Evolutionary conservation across 148 eudicot genomes (phyloP).

Genomic region (Rhododendron mucronatum): DNA sequence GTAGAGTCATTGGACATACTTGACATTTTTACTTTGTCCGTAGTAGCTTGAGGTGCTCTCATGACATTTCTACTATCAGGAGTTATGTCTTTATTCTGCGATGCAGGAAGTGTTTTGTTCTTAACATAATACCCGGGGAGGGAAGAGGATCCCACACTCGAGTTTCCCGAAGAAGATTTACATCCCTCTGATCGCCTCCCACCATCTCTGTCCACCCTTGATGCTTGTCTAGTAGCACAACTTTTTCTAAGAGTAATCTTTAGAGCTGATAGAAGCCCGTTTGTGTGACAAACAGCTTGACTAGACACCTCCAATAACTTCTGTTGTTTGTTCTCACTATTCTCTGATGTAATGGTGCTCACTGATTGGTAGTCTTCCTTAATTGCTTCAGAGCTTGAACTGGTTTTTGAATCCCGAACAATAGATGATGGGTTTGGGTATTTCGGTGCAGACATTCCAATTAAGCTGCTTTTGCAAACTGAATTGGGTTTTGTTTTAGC

Average conservation of each 20-base stretch:
- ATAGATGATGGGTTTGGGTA: slow-evolving; percentile 6
- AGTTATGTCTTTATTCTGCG: slow-evolving; percentile 19
- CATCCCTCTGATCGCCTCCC: slow-evolving; percentile 31
- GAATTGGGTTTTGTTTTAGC: slow-evolving; percentile 18
- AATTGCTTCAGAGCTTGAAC: slow-evolving; percentile 18
- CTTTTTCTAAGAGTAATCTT: slow-evolving; percentile 46
- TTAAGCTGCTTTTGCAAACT: slow-evolving; percentile 19
- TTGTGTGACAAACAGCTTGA: slow-evolving; percentile 21
- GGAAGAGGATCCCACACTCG: slow-evolving; percentile 56
- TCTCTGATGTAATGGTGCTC: slow-evolving; percentile 37
- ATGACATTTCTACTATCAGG: slow-evolving; percentile 25
- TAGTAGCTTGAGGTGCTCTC: slow-evolving; percentile 11
- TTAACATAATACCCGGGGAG: slow-evolving; percentile 20
- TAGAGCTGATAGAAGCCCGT: slow-evolving; percentile 36
- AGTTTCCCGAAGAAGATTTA: slow-evolving; percentile 53
- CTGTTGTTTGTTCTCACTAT: slow-evolving; percentile 18
- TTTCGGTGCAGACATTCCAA: slow-evolving; percentile 10
- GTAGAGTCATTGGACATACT: slow-evolving; percentile 15
- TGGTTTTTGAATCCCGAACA: slow-evolving; percentile 12
- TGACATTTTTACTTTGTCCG: slow-evolving; percentile 15
- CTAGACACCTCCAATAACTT: slow-evolving; percentile 31
- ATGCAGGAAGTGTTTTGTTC: slow-evolving; percentile 9
- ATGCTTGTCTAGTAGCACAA: slow-evolving; percentile 48
- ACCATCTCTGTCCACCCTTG: slow-evolving; percentile 31
- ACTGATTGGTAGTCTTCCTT: slow-evolving; percentile 20